Base-by-base conservation (phyloP, 331 rosid species). In the Saraca asoca region DNA sequence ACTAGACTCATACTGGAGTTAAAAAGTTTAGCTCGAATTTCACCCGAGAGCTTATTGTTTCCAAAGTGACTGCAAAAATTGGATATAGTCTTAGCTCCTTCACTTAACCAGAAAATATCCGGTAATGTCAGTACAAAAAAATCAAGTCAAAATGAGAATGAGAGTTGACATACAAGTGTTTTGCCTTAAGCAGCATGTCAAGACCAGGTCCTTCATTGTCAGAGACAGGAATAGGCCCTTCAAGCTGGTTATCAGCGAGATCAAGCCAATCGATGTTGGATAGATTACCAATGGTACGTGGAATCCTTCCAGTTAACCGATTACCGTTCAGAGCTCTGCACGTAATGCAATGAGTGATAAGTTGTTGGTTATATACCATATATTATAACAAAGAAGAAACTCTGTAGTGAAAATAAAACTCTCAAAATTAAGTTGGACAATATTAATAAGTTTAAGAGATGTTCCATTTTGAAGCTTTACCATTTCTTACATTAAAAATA, bases 141-240 rank as follows among this genome's bases (percentile, higher is more conserved):
- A 39, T 71, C 61, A 71, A 42, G 31, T 13, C 62, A 58, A 68
- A 38, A 6, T 49, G 77, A 59, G 7, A 16, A 43, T 41, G 58
- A 48, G 72, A 58, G 19, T 34, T 74, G 53, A 68, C 95, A 41
- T 90, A 90, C 97, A 90, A 90, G 83, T 90, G 97, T 15, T 72
- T 41, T 2, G 95, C 77, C 7, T 50, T 43, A 58, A 54, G 20
- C 55, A 90, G 82, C 81, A 48, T 43, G 77, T 90, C 95, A 66
- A 90, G 86, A 51, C 97, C 95, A 51, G 68, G 85, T 81, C 76
- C 63, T 74, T 75, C 75, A 35, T 44, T 46, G 20, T 62, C 50
- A 67, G 94, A 86, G 66, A 86, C 82, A 18, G 93, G 96, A 67
- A 89, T 58, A 15, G 84, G 6, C 59, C 93, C 78, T 19, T 34